A percentile compares a stretch with the other conserved stretches of the same genome.
These are phyloP conservation scores for Myxozyma mucilagina DNA, from an alignment of 805 yeast genomes.

Conservation along the genomic window DNA sequence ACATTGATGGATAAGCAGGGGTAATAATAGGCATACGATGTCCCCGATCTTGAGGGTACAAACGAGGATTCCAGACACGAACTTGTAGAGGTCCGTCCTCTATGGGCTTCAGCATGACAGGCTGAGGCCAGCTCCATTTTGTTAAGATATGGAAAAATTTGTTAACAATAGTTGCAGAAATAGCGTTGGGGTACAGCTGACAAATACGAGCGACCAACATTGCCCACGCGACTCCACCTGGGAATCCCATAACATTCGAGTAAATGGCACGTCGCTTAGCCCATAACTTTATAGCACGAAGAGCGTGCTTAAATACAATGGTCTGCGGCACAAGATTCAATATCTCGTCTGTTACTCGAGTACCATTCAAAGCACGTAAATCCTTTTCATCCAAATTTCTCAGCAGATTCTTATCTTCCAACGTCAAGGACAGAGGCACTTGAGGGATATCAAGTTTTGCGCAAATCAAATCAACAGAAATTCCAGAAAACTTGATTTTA, in stretches of 20 bases:
- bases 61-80: conserved; percentile 92
- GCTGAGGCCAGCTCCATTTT: conserved; percentile 98
- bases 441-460: conserved; percentile 82
- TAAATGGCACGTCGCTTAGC: conserved; percentile 93
- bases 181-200: conserved; percentile 94
- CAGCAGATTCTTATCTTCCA: conserved; percentile 81
- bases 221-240: conserved; percentile 99
- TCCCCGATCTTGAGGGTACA: conserved; percentile 83
- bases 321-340: conserved; percentile 87
- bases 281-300: conserved; percentile 93
- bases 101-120: conserved; percentile 85
- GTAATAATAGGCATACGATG: conserved; percentile 98
- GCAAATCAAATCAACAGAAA: conserved; percentile 88
- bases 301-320: conserved; percentile 86
- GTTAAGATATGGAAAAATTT: conserved; percentile 83
- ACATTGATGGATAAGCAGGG: conserved; percentile 98
- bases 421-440: conserved; percentile 70
- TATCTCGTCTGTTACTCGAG: conserved; percentile 95
- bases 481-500: conserved; percentile 82
- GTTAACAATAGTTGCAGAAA: conserved; percentile 84
- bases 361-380: conserved; percentile 86
- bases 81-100: conserved; percentile 98
- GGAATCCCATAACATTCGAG: conserved; percentile 94
- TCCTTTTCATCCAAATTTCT: conserved; percentile 90
- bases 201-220: conserved; percentile 98